Base-by-base conservation (phyloP, 495 filamentous ascomycete genomes). In the Penicillium ochrochloron region DNA sequence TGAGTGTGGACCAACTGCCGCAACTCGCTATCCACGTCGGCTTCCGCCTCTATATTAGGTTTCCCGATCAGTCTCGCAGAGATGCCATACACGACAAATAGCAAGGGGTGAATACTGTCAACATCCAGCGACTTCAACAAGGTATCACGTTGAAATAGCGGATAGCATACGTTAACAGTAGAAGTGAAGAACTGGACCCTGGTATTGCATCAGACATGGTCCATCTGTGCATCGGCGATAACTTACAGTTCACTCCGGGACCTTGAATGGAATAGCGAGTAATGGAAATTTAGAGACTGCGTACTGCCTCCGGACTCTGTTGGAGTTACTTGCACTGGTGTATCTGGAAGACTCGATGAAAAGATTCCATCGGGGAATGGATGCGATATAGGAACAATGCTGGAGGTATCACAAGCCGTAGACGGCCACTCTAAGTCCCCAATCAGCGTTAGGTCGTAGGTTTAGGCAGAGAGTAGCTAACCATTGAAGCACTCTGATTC, bases 261-360 rank as follows among this genome's bases (percentile, higher is more conserved):
- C 46, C 46, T 50, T 50, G 46, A 50, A 50, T 50, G 46, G 46
- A 50, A 50, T 23, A 50, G 46, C 46, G 46, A 50, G 46, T 50
- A 50, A 23, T 50, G 46, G 46, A 50, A n/a, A 21, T 21, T 50
- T 50, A 21, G 4, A 50, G 46, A 21, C 19, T 50, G 14, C 17
- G 11, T 39, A 39, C 35, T 39, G 35, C 35, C 35, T 39, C 15
- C 35, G 15, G 35, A 39, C 35, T 39, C 35, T 39, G 35, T 6
- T 39, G 35, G 35, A 14, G 35, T 39, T 39, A 14, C 35, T 39
- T 39, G 35, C 35, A 39, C 35, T 39, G 35, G 10, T 39, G 35
- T 6, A 12, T 12, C 10, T 39, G 35, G 35, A 39, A 39, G 35
- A 12, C 35, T 39, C 10, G 35, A 39, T 39, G 35, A 39, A 12